These are phyloP conservation scores for Aspergillus niger DNA, from an alignment of 2,329 filamentous ascomycete species.

Conservation along the genomic window DNA sequence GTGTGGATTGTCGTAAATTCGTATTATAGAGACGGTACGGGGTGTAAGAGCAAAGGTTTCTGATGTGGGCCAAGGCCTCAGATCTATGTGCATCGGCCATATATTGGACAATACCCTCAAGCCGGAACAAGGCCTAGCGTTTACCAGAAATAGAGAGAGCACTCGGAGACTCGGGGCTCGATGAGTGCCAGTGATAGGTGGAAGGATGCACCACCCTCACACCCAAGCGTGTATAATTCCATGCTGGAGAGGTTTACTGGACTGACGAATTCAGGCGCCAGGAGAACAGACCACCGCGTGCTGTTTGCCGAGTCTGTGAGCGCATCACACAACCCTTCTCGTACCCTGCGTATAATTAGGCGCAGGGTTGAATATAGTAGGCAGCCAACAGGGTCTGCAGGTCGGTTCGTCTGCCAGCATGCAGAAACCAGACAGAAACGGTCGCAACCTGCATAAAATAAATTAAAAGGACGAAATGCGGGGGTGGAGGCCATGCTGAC, in stretches of 20 bases:
- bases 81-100: neutral
- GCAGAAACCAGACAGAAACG: conserved; percentile 10
- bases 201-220: neutral
- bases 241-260: neutral
- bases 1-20: neutral
- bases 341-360: conserved; percentile 5
- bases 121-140: neutral
- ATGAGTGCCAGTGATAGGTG: neutral
- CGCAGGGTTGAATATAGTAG: neutral
- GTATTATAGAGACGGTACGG: neutral
- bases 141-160: neutral
- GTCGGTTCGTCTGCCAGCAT: conserved; percentile 5
- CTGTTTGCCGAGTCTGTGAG: conserved; percentile 4
- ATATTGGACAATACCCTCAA: neutral
- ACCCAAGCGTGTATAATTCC: neutral
- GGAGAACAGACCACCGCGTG: conserved; percentile 7
- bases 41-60: neutral
- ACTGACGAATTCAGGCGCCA: neutral
- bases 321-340: conserved; percentile 1
- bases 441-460: conserved; percentile 7
- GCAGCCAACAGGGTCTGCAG: neutral
- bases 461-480: conserved; percentile 9
- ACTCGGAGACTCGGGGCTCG: neutral
- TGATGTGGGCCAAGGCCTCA: neutral
- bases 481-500: neutral